These are phyloP conservation scores for Penicillium diatomitis DNA, from an alignment of 495 filamentous ascomycete species.

Conservation along the genomic window DNA sequence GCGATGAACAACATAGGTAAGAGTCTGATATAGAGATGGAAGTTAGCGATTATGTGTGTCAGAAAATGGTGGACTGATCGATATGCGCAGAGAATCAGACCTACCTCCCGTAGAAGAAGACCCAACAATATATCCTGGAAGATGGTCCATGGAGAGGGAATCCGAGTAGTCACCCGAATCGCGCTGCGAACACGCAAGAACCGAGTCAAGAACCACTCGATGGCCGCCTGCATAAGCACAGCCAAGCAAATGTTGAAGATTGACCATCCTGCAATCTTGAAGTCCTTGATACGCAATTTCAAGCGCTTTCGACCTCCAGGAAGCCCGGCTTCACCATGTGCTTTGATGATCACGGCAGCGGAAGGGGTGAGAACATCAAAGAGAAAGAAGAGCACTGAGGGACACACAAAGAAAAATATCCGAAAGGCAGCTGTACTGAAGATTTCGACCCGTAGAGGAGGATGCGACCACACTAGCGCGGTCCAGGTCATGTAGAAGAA, in stretches of 20 bases:
- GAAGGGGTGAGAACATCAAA: conserved; percentile 65
- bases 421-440: conserved; percentile 58
- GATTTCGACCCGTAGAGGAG: conserved; percentile 67
- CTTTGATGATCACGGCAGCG: conserved; percentile 57
- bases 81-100: neutral
- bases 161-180: conserved; percentile 45
- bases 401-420: conserved; percentile 62
- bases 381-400: conserved; percentile 61
- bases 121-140: conserved; percentile 42
- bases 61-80: neutral
- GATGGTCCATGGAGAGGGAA: conserved; percentile 56
- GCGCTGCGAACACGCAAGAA: conserved; percentile 43
- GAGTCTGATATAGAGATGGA: conserved; percentile 19
- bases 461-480: conserved; percentile 68
- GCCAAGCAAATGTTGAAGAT: conserved; percentile 58
- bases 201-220: conserved; percentile 48
- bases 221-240: conserved; percentile 42
- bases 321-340: conserved; percentile 53
- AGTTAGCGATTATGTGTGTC: neutral
- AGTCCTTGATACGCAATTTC: conserved; percentile 20
- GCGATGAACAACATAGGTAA: conserved; percentile 65
- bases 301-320: conserved; percentile 47
- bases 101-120: conserved; percentile 47
- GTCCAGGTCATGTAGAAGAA: conserved; percentile 91
- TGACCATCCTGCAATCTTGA: conserved; percentile 43